Evolutionary conservation across 176 grass and related monocot species (phyloP).

Genomic region (Oryza meyeriana): DNA sequence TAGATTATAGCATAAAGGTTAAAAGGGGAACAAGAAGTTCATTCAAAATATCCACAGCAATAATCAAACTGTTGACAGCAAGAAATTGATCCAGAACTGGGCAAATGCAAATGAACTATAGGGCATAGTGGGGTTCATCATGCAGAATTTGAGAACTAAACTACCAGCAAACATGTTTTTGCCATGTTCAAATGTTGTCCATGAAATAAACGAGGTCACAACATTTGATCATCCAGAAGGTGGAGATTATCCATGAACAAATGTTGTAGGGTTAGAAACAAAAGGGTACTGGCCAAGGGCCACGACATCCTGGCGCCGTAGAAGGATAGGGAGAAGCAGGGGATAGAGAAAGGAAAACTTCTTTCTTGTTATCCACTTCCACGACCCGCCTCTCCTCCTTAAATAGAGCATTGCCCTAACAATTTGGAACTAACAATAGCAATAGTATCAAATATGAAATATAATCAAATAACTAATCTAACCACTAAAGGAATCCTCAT

Average conservation of each 20-base stretch:
- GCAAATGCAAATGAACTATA: not conserved
- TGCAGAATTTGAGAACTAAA: constrained; percentile 4
- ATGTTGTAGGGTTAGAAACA: not conserved
- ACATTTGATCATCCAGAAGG: too few species aligned
- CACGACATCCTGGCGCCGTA: not conserved
- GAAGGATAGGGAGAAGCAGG: not conserved
- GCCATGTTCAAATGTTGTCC: not conserved
- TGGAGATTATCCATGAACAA: not conserved
- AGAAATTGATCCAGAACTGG: not conserved
- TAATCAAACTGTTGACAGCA: not conserved
- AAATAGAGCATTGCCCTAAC: not conserved
- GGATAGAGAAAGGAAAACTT: not conserved
- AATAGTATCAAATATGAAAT: not conserved
- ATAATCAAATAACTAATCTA: not conserved
- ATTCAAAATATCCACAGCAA: not conserved
- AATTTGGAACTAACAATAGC: not conserved
- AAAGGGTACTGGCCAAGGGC: not conserved
- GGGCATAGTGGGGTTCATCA: not conserved
- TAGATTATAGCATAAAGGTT: constrained; percentile 29
- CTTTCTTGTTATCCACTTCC: not conserved
- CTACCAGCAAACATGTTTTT: constrained; percentile 1
- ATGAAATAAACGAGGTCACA: too few species aligned
- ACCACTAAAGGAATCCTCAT: not conserved
- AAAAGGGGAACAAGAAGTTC: not conserved
- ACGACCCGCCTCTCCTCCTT: not conserved